A percentile compares a stretch with the other conserved stretches of the same genome.
Evolutionary conservation across 805 yeast genomes (phyloP).

Genomic region (Yarrowia hollandica): DNA sequence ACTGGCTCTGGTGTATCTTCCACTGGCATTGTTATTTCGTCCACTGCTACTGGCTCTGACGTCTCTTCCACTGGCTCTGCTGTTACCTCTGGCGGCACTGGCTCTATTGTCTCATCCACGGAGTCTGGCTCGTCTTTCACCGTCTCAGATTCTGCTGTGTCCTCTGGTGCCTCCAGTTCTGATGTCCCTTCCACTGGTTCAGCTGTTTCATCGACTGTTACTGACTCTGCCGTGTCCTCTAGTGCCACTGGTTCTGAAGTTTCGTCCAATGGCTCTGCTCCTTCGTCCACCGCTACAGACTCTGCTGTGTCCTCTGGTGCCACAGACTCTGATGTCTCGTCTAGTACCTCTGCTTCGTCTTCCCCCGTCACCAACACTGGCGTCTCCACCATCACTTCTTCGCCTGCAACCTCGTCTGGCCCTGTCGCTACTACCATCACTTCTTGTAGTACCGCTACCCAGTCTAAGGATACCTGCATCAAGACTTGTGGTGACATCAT

Average conservation of each 20-base stretch:
- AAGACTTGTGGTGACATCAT: constrained; percentile 2
- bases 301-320: too few species aligned
- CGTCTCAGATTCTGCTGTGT: not conserved
- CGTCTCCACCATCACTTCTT: not conserved
- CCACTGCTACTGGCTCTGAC: not conserved
- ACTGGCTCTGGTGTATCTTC: not conserved
- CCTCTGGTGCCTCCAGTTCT: too few species aligned
- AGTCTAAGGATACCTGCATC: not conserved
- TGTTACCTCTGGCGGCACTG: not conserved
- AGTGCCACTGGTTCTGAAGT: not conserved
- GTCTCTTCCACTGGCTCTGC: not conserved
- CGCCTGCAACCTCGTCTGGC: not conserved
- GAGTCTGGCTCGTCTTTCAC: not conserved
- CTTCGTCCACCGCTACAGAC: too few species aligned
- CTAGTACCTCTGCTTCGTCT: not conserved
- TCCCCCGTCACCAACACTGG: too few species aligned
- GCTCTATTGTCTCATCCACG: too few species aligned
- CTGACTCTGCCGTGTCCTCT: not conserved
- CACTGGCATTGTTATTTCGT: too few species aligned
- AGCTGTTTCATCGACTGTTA: not conserved
- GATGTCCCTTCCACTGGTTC: not conserved
- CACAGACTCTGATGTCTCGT: too few species aligned
- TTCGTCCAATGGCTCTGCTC: not conserved
- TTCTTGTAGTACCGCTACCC: not conserved
- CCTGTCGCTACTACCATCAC: constrained; percentile 1